Evolutionary conservation across 768 basidiomycete species (phyloP), one percentile per base, ranked within the genome.

Genomic region (Auricularia sp.): DNA sequence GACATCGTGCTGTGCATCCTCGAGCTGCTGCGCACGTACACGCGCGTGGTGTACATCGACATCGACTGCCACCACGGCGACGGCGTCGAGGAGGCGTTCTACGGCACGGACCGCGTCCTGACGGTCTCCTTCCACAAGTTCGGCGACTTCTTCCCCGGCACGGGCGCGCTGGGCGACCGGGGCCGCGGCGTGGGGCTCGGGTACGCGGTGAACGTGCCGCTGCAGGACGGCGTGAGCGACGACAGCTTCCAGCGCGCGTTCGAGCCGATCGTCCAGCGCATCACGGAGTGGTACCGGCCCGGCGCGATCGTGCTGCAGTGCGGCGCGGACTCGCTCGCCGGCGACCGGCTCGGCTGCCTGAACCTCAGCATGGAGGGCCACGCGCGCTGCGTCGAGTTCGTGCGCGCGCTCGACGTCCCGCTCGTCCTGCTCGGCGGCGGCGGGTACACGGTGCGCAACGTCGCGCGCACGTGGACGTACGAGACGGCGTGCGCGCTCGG

Each of bases 31-130:
- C 84, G 94, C 68, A 84, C 80, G 64, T 85, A 86, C 71, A 81
- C 91, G 2, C 87, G 97, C 62, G 96, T 99, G 16, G 78, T 99
- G 36, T 98, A 99, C 73, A 88, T 99, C 74, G 96, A 99, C 76
- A 94, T 98, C 65, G 97, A 98, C 75, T 93, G 93, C 61, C 97
- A 98, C 73, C 97, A 99, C 74, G 96, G 97, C 18, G 97, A 98
- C 72, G 96, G 96, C 14, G 97, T 98, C 39, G 97, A 99, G 70
- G 97, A 98, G 72, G 97, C 96, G 2, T 98, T 98, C 78, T 98
- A 97, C 74, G 95, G 91, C 42, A 96, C 93, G 3, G 92, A 98
- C 73, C 82, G 97, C 61, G 97, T 98, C 70, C 94, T 98, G 90
- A 98, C 96, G 2, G 90, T 87, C 70, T 92, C 90, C 60, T 96